Conservation (phyloP, 768 basidiomycete species). For the Mycena crocata region DNA sequence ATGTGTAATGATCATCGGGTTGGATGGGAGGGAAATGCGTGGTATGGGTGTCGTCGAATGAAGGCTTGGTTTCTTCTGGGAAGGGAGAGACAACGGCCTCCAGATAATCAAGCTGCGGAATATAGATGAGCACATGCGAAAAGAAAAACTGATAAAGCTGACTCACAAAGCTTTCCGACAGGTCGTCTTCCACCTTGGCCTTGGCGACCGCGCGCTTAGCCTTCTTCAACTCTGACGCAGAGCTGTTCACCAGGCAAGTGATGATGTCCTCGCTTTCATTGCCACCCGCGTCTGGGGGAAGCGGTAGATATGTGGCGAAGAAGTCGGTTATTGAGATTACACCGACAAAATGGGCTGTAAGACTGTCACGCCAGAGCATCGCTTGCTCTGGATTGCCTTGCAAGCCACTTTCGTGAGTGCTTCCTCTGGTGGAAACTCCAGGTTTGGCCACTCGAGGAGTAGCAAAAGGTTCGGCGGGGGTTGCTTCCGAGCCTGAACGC, state of each 20-base stretch:
- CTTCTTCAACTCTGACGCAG: background rate
- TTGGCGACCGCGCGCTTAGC: background rate
- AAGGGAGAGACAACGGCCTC: background rate
- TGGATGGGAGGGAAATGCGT: background rate
- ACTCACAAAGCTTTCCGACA: background rate
- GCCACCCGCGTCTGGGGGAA: background rate
- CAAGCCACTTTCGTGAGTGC: too few species aligned
- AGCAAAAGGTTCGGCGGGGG: too few species aligned
- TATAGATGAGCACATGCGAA: background rate
- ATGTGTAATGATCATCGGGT: background rate
- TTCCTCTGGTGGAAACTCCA: too few species aligned
- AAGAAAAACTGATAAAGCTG: background rate
- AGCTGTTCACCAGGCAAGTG: background rate
- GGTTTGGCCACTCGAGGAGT: too few species aligned
- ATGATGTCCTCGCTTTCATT: background rate
- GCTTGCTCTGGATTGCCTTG: too few species aligned
- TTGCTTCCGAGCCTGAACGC: too few species aligned
- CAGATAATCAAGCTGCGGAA: background rate
- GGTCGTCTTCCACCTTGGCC: background rate
- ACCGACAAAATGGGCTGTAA: background rate
- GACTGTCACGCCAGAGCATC: background rate
- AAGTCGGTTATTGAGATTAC: background rate
- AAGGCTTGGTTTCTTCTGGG: background rate
- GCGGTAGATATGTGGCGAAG: background rate
- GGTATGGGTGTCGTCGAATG: conserved; percentile 7